Evolutionary conservation across 2,329 filamentous ascomycete species (phyloP).

Genomic region (Aspergillus vadensis): DNA sequence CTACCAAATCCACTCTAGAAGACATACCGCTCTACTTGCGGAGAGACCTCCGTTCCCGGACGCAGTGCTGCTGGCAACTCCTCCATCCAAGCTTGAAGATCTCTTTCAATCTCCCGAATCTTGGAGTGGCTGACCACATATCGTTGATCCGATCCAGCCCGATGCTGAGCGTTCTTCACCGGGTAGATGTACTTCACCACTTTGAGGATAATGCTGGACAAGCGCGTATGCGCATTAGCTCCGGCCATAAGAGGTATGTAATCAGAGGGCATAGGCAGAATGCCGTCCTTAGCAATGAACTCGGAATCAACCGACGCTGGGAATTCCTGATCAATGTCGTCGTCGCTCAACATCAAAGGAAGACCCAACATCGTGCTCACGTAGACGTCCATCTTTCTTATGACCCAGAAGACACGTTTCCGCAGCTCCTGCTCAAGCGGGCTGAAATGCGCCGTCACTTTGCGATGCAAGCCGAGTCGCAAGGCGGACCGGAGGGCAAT

Average conservation of each 20-base stretch:
- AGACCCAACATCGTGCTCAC: constrained; percentile 53
- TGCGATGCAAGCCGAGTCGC: constrained; percentile 75
- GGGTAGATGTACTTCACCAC: constrained; percentile 67
- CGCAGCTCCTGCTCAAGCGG: constrained; percentile 73
- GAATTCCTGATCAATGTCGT: constrained; percentile 54
- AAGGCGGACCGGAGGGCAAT: constrained; percentile 75
- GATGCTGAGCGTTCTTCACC: constrained; percentile 53
- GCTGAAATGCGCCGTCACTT: constrained; percentile 68
- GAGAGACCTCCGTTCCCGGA: constrained; percentile 73
- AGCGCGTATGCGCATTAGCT: constrained; percentile 61
- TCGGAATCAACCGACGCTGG: constrained; percentile 51
- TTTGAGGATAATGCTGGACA: constrained; percentile 61
- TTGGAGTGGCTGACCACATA: constrained; percentile 66
- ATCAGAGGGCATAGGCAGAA: constrained; percentile 57
- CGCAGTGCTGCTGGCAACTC: constrained; percentile 73
- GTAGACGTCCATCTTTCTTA: constrained; percentile 55
- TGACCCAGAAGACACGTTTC: constrained; percentile 62
- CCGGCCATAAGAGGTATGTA: constrained; percentile 60
- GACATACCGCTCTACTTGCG: constrained; percentile 74
- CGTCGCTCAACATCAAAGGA: constrained; percentile 52
- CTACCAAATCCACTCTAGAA: constrained; percentile 4
- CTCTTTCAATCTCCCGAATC: constrained; percentile 65
- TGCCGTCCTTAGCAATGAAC: constrained; percentile 49
- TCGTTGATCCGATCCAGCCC: constrained; percentile 52
- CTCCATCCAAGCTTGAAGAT: constrained; percentile 65